Percentiles rank a stretch among this genome's conserved stretches.
Conservation (phyloP, 225 moss, liverwort and hornwort genomes). For the Physcomitrellopsis africana region DNA sequence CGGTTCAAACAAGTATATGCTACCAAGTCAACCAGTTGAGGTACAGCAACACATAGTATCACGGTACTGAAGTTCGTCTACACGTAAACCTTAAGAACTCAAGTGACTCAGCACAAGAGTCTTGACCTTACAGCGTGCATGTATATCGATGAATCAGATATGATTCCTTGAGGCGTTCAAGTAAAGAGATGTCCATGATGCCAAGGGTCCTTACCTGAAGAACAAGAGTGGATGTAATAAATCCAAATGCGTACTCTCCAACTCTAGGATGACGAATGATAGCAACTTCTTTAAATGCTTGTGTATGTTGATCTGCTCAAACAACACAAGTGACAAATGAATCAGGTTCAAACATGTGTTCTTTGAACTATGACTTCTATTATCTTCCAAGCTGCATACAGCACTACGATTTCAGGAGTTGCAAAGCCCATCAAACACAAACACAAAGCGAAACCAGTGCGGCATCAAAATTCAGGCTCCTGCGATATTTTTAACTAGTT, state of each 20-base stretch:
- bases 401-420: too few species aligned
- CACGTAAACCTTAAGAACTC: background rate
- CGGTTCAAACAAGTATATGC: too few species aligned
- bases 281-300: conserved; percentile 99
- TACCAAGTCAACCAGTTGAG: too few species aligned
- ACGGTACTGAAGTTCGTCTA: background rate
- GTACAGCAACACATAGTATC: too few species aligned
- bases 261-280: conserved; percentile 97
- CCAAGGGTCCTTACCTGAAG: conserved; percentile 69
- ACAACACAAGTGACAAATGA: background rate
- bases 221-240: conserved; percentile 89
- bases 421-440: too few species aligned
- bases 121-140: background rate
- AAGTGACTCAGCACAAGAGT: background rate
- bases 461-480: too few species aligned
- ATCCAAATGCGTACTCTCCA: conserved; percentile 96
- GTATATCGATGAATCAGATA: background rate
- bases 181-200: background rate
- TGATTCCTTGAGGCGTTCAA: background rate
- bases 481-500: too few species aligned
- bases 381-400: too few species aligned
- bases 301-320: conserved; percentile 92
- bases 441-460: too few species aligned
- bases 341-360: conserved; percentile 3
- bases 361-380: too few species aligned